Percentiles rank a stretch among this genome's conserved stretches.
These are phyloP conservation scores for Camellia japonica DNA, from an alignment of 148 eudicot species.

Conservation along the genomic window DNA sequence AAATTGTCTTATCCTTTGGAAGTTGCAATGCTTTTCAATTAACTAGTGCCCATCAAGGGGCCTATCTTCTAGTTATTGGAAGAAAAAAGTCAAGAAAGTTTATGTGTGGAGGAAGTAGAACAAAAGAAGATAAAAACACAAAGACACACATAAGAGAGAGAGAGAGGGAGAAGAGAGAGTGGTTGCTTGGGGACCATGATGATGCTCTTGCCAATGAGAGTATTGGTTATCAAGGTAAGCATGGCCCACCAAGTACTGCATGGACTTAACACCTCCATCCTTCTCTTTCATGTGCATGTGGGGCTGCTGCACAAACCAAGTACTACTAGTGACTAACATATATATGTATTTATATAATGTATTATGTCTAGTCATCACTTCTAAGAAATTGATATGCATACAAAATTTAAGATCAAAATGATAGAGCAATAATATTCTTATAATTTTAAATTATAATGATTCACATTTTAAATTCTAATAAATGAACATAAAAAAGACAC, in stretches of 20 bases:
- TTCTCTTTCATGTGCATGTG: not conserved
- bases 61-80: constrained; percentile 7
- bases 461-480: no score
- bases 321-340: not conserved
- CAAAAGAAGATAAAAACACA: constrained; percentile 18
- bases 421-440: no score
- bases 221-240: not conserved
- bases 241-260: not conserved
- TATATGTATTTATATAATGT: no score
- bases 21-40: constrained; percentile 9
- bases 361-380: no score
- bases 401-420: no score
- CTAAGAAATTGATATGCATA: no score
- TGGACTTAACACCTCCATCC: not conserved
- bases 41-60: constrained; percentile 14
- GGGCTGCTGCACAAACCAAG: not conserved
- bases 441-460: no score
- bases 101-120: constrained; percentile 18
- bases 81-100: constrained; percentile 17
- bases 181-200: constrained; percentile 15
- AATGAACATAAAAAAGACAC: no score
- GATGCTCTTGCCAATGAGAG: constrained; percentile 1
- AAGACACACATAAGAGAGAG: not conserved
- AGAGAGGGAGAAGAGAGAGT: not conserved
- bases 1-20: constrained; percentile 7